Percentiles rank a stretch among this genome's conserved stretches.
These are phyloP conservation scores for Coniophora puteana DNA, from an alignment of 1,284 basidiomycete genomes.

Conservation along the genomic window DNA sequence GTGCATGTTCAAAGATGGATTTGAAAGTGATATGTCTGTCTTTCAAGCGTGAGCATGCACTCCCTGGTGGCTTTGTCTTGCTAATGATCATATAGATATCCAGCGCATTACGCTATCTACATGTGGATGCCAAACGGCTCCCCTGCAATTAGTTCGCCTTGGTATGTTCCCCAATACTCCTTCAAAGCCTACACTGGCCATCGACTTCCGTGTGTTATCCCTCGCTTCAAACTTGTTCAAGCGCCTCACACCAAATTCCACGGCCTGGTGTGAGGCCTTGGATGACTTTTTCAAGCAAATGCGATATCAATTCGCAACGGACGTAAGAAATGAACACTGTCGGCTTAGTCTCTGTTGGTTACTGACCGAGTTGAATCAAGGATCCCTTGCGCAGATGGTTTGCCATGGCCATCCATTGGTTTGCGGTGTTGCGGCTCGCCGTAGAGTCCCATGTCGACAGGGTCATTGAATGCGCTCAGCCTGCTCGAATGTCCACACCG, in stretches of 20 bases:
- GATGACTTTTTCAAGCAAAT: conserved; percentile 7
- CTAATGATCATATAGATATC: conserved; percentile 5
- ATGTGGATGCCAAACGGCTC: conserved; percentile 10
- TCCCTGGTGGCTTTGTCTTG: too few relatives aligned
- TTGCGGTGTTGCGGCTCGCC: conserved; percentile 4
- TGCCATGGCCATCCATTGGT: conserved; percentile 13
- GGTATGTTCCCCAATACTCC: conserved; percentile 14
- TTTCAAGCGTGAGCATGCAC: too few relatives aligned
- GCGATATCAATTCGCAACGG: conserved; percentile 7
- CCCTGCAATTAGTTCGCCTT: conserved; percentile 10
- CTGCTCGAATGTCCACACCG: neutral
- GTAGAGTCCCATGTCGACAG: conserved; percentile 2
- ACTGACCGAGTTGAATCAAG: too few relatives aligned
- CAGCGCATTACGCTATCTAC: neutral
- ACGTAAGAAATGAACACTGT: too few relatives aligned
- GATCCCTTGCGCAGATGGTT: conserved; percentile 13
- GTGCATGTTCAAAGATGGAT: too few relatives aligned
- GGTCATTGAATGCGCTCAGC: neutral
- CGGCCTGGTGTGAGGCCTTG: conserved; percentile 12
- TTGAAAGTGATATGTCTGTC: conserved; percentile 1
- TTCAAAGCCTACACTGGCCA: conserved; percentile 10
- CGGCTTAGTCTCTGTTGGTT: too few relatives aligned
- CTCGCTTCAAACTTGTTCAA: conserved; percentile 9
- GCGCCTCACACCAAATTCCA: conserved; percentile 8
- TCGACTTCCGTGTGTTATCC: conserved; percentile 8